Base-by-base conservation (phyloP, 1,284 basidiomycete species). In the Papiliotrema flavescens region DNA sequence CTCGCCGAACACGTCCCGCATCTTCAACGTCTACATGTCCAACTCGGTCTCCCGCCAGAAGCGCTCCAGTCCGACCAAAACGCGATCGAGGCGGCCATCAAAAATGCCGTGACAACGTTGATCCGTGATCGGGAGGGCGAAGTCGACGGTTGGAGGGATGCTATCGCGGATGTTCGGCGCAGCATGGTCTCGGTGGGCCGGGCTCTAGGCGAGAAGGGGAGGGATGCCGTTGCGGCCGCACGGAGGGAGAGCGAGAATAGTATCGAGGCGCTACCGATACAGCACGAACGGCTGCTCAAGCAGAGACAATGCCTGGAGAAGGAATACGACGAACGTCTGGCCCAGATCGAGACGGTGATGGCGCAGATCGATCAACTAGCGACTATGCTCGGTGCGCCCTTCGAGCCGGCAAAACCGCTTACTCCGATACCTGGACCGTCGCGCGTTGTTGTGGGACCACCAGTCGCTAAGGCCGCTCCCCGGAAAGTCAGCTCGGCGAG, bases 1-100 rank as follows among this genome's bases (percentile, higher is more conserved):
- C 62, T 75, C 14, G 67, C 63, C 32, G 68, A 71, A 59, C 73
- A 75, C 42, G 64, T 70, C 3, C 69, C 71, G 9, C 67, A 71
- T 39, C 62, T 75, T 0, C 61, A 60, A 41, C 57, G 62, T 14
- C 61, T 75, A 13, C 73, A 74, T 52, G 44, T 58, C n/a, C 67
- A 67, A 55, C 66, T 75, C 19, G 65, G 62, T 3, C 60, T 75
- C 26, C 69, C 71, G 8, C 41, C 63, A 1, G 59, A 65, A 36
- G 64, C 63, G 1, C 61, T 74, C 32, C 57, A 66, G 20, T 62
- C 64, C 4, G 73, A 75, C 53, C 55, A 65, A 43, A 57, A 63
- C 7, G 54, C 66, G 7, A 75, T 75, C 40, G 73, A 74, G 49
- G 62, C 66, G 1, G 71, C 71, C 2, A 70, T 75, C 49, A 59